phyloP scores from a whole-genome alignment of 805 yeast genomes.

The Ogataea pignaliae region DNA sequence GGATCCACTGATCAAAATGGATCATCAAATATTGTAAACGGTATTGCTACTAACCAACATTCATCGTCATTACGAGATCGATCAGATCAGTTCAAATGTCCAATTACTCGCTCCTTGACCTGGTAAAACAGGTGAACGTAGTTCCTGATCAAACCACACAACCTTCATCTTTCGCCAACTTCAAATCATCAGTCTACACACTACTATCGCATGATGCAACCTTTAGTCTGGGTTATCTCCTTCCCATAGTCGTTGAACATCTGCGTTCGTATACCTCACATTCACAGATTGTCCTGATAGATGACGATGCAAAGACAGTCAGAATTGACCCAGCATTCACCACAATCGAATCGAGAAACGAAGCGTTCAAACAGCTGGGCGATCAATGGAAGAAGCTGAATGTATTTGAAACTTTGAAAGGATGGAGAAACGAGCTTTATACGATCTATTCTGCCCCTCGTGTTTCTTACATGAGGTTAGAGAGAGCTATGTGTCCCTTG shows the following conservation, averaged over 20 bases:
- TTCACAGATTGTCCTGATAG: conserved; percentile 24
- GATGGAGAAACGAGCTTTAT: conserved; percentile 88
- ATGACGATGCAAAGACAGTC: conserved; percentile 25
- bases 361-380: conserved; percentile 41
- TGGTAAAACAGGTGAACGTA: conserved; percentile 28
- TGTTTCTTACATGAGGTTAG: conserved; percentile 62
- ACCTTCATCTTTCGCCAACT: conserved; percentile 3
- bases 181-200: conserved; percentile 24
- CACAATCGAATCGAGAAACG: conserved; percentile 38
- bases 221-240: conserved; percentile 36
- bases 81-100: too few species aligned
- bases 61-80: too few species aligned
- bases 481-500: conserved; percentile 75
- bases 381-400: conserved; percentile 32
- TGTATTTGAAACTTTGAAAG: conserved; percentile 40
- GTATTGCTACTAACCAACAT: too few species aligned
- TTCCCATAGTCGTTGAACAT: conserved; percentile 30
- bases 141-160: conserved; percentile 28
- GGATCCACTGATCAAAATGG: too few species aligned
- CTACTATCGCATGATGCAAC: conserved; percentile 34
- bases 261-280: conserved; percentile 7
- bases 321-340: conserved; percentile 26
- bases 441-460: conserved; percentile 56
- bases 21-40: too few species aligned
- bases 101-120: conserved; percentile 4